These are phyloP conservation scores for Candida coleopterorum DNA, from an alignment of 805 yeast genomes.

Conservation along the genomic window DNA sequence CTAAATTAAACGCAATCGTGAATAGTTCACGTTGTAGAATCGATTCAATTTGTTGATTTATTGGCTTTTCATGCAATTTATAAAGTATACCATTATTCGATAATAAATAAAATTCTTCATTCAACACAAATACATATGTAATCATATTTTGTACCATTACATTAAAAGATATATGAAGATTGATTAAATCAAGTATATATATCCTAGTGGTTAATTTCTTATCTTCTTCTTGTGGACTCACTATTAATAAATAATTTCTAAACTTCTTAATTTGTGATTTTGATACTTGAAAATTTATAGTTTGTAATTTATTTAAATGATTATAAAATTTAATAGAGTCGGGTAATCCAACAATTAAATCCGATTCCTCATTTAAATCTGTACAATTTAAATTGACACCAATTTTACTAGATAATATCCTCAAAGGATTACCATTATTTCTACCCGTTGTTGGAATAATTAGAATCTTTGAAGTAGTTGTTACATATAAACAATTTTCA, in stretches of 20 bases:
- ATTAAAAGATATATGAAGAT: slow-evolving; percentile 67
- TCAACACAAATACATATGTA: slow-evolving; percentile 50
- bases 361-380: slow-evolving; percentile 38
- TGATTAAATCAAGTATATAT: slow-evolving; percentile 61
- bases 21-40: slow-evolving; percentile 67
- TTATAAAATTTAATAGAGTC: slow-evolving; percentile 64
- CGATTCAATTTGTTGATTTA: slow-evolving; percentile 64
- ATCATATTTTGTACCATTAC: slow-evolving; percentile 61
- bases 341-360: slow-evolving; percentile 60
- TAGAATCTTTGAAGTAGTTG: slow-evolving; percentile 69
- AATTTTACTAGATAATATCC: slow-evolving; percentile 38
- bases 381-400: slow-evolving; percentile 52
- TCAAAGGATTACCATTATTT: slow-evolving; percentile 59
- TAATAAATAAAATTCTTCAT: slow-evolving; percentile 56
- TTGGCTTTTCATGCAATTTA: slow-evolving; percentile 58
- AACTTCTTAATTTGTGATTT: slow-evolving; percentile 50
- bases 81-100: slow-evolving; percentile 76
- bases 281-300: slow-evolving; percentile 52
- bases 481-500: slow-evolving; percentile 53
- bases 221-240: slow-evolving; percentile 42
- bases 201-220: slow-evolving; percentile 46
- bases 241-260: slow-evolving; percentile 47
- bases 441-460: slow-evolving; percentile 75
- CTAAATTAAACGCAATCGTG: slow-evolving; percentile 68
- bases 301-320: slow-evolving; percentile 47